These are phyloP conservation scores for Cutaneotrichosporon curvatum DNA, from an alignment of 1,284 basidiomycete genomes.

Conservation along the genomic window DNA sequence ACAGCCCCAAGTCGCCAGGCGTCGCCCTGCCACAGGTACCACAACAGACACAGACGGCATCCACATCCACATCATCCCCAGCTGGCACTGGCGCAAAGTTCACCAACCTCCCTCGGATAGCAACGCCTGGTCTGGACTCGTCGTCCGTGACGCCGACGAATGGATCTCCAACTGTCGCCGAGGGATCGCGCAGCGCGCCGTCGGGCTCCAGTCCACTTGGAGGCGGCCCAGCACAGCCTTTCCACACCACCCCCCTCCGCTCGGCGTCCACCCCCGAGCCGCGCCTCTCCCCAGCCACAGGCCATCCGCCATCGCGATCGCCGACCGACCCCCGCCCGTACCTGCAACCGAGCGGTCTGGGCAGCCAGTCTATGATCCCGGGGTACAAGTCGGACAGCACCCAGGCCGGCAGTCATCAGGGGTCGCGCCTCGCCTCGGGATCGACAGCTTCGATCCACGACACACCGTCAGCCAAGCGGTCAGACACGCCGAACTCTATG, in stretches of 20 bases:
- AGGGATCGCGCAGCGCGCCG: constrained; percentile 28
- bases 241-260: constrained; percentile 22
- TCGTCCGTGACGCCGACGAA: background rate
- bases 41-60: no score
- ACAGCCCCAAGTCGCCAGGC: constrained; percentile 5
- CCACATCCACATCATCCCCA: no score
- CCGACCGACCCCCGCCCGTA: no score
- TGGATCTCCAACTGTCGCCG: constrained; percentile 5
- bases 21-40: no score
- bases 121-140: constrained; percentile 12
- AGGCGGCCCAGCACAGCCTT: background rate
- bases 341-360: no score
- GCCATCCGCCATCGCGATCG: no score
- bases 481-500: constrained; percentile 14
- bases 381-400: no score
- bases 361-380: no score
- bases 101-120: constrained; percentile 24
- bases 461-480: background rate
- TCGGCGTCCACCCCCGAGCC: constrained; percentile 38
- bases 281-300: background rate
- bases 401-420: no score
- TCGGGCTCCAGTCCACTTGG: constrained; percentile 6
- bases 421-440: no score
- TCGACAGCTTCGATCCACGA: no score
- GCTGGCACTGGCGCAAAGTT: background rate